phyloP scores from a whole-genome alignment of 2,329 filamentous ascomycete genomes.

The Lasiodiplodia sp. region DNA sequence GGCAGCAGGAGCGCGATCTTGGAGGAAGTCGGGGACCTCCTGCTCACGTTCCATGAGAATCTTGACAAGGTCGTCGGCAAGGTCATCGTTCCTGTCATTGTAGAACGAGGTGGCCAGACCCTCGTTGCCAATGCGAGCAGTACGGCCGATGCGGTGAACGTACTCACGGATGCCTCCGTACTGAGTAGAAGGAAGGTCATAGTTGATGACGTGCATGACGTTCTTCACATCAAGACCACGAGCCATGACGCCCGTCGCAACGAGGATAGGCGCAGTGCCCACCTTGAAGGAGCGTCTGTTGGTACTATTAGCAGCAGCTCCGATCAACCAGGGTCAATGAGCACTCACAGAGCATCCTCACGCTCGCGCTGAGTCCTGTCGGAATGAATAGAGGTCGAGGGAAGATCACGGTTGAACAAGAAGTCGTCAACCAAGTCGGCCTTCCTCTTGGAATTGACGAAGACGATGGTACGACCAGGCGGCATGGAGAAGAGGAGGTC shows the following conservation, averaged over 20 bases:
- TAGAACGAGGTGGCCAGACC: slow-evolving; percentile 91
- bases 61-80: slow-evolving; percentile 79
- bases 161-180: slow-evolving; percentile 95
- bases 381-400: slow-evolving; percentile 86
- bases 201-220: slow-evolving; percentile 93
- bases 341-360: slow-evolving; percentile 79
- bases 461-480: slow-evolving; percentile 83
- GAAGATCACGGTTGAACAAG: slow-evolving; percentile 79
- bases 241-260: slow-evolving; percentile 85
- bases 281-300: slow-evolving; percentile 75
- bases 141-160: slow-evolving; percentile 92
- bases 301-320: slow-evolving; percentile 31
- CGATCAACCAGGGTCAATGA: neutral
- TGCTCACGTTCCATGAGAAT: slow-evolving; percentile 82
- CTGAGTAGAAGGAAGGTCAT: slow-evolving; percentile 75
- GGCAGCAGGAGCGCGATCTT: slow-evolving; percentile 67
- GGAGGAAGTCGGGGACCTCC: slow-evolving; percentile 81
- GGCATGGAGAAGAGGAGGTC: slow-evolving; percentile 75
- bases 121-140: slow-evolving; percentile 87
- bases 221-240: slow-evolving; percentile 89
- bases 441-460: slow-evolving; percentile 80
- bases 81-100: slow-evolving; percentile 75
- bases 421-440: slow-evolving; percentile 90
- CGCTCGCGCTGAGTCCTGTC: slow-evolving; percentile 90
- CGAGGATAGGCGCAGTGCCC: slow-evolving; percentile 77